Evolutionary conservation across 352 stramenopile genomes (phyloP).

Genomic region (Phytophthora pistaciae): DNA sequence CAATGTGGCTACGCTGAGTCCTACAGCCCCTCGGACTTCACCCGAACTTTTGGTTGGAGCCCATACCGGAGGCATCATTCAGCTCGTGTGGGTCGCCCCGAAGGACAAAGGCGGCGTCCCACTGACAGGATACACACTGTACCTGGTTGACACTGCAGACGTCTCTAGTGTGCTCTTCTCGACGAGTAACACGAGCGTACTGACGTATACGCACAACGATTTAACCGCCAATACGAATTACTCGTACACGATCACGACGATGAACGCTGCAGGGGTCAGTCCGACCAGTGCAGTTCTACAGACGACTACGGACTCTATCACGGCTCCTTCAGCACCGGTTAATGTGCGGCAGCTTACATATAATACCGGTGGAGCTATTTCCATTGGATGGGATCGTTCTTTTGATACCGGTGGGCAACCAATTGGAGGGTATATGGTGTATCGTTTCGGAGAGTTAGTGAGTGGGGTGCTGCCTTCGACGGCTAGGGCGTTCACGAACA

Average conservation of each 20-base stretch:
- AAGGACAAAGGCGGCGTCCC: constrained; percentile 43
- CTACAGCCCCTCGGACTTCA: constrained; percentile 32
- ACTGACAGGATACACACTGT: constrained; percentile 42
- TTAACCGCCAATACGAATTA: constrained; percentile 61
- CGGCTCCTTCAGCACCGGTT: constrained; percentile 53
- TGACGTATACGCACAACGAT: constrained; percentile 53
- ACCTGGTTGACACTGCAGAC: constrained; percentile 22
- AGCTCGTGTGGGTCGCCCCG: constrained; percentile 42
- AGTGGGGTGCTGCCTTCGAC: constrained; percentile 29
- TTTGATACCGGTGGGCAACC: constrained; percentile 64
- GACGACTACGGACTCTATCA: constrained; percentile 48
- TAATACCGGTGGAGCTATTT: constrained; percentile 61
- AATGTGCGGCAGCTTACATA: constrained; percentile 52
- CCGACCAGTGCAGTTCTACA: constrained; percentile 36
- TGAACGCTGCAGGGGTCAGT: constrained; percentile 51
- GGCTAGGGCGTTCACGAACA: constrained; percentile 47
- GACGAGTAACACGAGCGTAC: constrained; percentile 21
- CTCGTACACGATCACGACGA: constrained; percentile 51
- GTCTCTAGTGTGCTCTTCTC: constrained; percentile 31
- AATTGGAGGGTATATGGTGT: constrained; percentile 57
- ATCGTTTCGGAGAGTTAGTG: constrained; percentile 51
- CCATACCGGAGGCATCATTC: constrained; percentile 48
- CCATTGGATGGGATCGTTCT: constrained; percentile 62
- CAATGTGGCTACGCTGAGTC: constrained; percentile 13
- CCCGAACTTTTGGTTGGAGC: constrained; percentile 31